These are phyloP conservation scores for Hippophae gyantsensis DNA, from an alignment of 306 rosid species.

Conservation along the genomic window DNA sequence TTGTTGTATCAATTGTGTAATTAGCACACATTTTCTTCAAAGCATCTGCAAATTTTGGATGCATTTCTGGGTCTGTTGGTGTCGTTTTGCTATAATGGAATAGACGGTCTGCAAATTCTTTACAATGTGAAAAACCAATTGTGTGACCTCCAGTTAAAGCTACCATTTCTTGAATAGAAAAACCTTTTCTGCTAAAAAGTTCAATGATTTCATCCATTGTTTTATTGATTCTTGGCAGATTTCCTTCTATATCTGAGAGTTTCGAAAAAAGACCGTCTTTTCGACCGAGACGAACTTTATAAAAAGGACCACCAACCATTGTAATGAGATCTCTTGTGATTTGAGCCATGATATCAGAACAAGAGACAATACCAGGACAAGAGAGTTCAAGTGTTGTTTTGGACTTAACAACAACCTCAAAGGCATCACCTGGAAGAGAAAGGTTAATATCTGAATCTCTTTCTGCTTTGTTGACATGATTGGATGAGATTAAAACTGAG, in stretches of 20 bases:
- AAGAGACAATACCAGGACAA: slow-evolving; percentile 48
- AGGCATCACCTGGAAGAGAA: slow-evolving; percentile 35
- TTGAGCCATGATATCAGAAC: slow-evolving; percentile 42
- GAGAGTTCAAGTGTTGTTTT: slow-evolving; percentile 40
- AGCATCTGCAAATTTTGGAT: slow-evolving; percentile 31
- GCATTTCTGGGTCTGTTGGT: slow-evolving; percentile 36
- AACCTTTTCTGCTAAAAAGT: slow-evolving; percentile 25
- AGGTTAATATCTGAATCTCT: slow-evolving; percentile 36
- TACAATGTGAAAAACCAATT: slow-evolving; percentile 48
- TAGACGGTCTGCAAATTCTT: slow-evolving; percentile 34
- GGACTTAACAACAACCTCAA: slow-evolving; percentile 31
- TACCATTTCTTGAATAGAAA: slow-evolving; percentile 36
- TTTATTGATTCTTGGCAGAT: slow-evolving; percentile 22
- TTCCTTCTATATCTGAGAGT: slow-evolving; percentile 21
- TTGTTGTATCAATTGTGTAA: slow-evolving; percentile 20
- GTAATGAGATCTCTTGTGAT: slow-evolving; percentile 40
- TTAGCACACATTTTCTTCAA: slow-evolving; percentile 35
- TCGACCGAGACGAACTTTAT: slow-evolving; percentile 32
- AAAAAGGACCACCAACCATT: slow-evolving; percentile 44
- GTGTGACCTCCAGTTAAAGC: slow-evolving; percentile 45
- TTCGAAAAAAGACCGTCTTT: slow-evolving; percentile 32
- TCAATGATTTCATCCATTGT: slow-evolving; percentile 26
- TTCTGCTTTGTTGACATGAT: slow-evolving; percentile 32
- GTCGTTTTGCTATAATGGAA: slow-evolving; percentile 22
- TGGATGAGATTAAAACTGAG: slow-evolving; percentile 31